Base-by-base conservation (phyloP, 176 grass and related monocot genomes). In the Tillandsia leiboldiana region DNA sequence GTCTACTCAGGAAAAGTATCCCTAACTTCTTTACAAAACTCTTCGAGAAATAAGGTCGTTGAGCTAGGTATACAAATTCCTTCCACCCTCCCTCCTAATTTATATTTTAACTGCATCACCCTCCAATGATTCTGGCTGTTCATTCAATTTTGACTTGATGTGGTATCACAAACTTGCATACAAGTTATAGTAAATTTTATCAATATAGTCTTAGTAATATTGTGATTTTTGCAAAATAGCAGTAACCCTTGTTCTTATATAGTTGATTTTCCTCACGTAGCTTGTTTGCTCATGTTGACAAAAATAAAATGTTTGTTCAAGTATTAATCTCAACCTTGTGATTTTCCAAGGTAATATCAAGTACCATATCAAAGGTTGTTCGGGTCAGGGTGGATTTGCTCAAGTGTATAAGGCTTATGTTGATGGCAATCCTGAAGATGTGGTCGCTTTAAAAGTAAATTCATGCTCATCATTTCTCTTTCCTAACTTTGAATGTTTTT, bases 341-440 rank as follows among this genome's bases (percentile, higher is more conserved):
- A 23, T 61, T 20, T 48, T 70, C 11, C 73, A 74, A 92, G 93
- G 89, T 80, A 82, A 84, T 22, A 71, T 23, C 49, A 97, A 97
- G 63, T 97, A 97, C 53, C 86, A 85, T 33, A 92, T 97, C 22
- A 99, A 92, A 83, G 94, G 94, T 17, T 87, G 79, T 58, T 66
- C 89, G 63, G 89, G 94, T 14, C n/a, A 68, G 72, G 94, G 94
- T 77, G 87, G 83, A 71, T 93, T 93, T 84, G 89, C 87, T 4
- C 73, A 87, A 76, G 82, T 99, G 68, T 99, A 85, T 68, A 99
- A 99, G 76, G 87, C 94, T 51, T 83, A 50, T 59, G 64, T 90
- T 77, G 94, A 88, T 63, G 70, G 86, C 57, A 82, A 99, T 70
- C 22, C 65, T 0, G 84, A 99, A 67, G 84, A 99, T 64, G 70